phyloP scores from a whole-genome alignment of 306 rosid genomes.

The Adenanthera pavonina region DNA sequence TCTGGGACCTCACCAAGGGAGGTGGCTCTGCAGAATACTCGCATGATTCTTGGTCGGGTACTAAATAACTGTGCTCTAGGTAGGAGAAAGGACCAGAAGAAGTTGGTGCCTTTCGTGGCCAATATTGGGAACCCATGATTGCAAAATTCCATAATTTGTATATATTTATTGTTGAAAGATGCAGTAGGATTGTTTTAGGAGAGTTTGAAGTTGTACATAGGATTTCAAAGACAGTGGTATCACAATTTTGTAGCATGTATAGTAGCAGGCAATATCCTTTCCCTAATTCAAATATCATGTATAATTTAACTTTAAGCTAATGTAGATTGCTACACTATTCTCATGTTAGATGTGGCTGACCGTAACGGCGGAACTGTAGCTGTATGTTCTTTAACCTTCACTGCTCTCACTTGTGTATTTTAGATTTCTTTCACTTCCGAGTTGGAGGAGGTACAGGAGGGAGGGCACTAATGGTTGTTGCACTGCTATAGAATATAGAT shows the following conservation, averaged over 20 bases:
- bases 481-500: neutral
- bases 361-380: neutral
- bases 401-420: neutral
- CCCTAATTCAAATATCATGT: slow-evolving; percentile 39
- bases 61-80: slow-evolving; percentile 83
- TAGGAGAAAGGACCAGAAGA: slow-evolving; percentile 83
- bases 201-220: slow-evolving; percentile 55
- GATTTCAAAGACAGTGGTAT: slow-evolving; percentile 27
- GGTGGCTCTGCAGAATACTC: slow-evolving; percentile 89
- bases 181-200: slow-evolving; percentile 44
- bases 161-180: slow-evolving; percentile 42
- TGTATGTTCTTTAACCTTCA: neutral
- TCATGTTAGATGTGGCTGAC: neutral
- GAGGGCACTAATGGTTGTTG: neutral
- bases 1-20: slow-evolving; percentile 73
- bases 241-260: slow-evolving; percentile 53
- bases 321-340: slow-evolving; percentile 9
- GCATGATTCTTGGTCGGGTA: slow-evolving; percentile 87
- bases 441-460: neutral
- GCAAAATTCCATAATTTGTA: slow-evolving; percentile 39
- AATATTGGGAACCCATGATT: slow-evolving; percentile 76
- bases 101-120: slow-evolving; percentile 88
- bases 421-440: neutral
- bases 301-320: slow-evolving; percentile 10
- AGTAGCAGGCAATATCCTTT: slow-evolving; percentile 39